Base-by-base conservation (phyloP, 441 rosid genomes). In the Brassica balearica region DNA sequence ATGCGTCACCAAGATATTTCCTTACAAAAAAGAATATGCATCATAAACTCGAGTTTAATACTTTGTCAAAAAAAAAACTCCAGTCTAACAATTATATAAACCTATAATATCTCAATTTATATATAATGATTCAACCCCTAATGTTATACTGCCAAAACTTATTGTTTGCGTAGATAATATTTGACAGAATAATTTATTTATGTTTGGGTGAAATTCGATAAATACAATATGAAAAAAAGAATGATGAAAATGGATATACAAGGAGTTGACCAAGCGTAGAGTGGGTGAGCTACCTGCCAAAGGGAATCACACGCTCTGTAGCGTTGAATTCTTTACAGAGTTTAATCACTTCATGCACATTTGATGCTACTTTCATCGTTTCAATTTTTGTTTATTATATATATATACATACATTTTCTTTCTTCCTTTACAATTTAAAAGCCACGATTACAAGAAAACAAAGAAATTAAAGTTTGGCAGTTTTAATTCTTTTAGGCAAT, bases 261-360 rank as follows among this genome's bases (percentile, higher is more conserved):
- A 9, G 53, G 82, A 73, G 82, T 89, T 89, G 96, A 93, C 98
- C 96, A 76, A 86, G 95, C 81, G 89, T 81, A 82, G 81, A 85
- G 93, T 81, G 96, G 95, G 94, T 95, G 98, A 92, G 88, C 93
- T 87, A 95, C 92, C 98, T 38, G 90, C 89, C 85, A 41, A 81
- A 74, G 63, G 69, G 76, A 82, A 86, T 88, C 97, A 92, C 97
- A 88, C 95, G 85, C 92, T 43, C 92, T 79, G 81, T 62, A 75
- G 98, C 94, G 97, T 95, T 91, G 97, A 95, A 92, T 95, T 93
- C 91, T 80, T 80, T 80, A 63, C 25, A 79, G 74, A 79, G 78
- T 93, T 90, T 51, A 88, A 89, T 87, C 65, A 82, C 73, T 81
- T 92, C 98, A 93, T 89, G 97, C 98, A 84, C 85, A 84, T 90